Evolutionary conservation across 177 flowering plant species (phyloP).

Genomic region (Vitis hybrid): DNA sequence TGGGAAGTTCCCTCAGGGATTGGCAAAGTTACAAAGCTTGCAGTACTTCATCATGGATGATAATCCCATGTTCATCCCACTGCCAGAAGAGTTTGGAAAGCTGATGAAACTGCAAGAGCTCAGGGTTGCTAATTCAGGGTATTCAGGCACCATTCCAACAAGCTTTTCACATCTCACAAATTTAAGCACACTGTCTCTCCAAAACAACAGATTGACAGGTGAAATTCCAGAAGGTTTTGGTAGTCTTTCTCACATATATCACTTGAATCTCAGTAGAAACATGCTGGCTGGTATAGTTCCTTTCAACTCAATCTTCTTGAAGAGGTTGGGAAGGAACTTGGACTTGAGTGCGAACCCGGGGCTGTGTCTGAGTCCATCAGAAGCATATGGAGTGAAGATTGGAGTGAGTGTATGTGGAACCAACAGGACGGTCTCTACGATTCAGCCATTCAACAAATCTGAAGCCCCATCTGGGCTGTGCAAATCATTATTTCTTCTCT

Average conservation of each 20-base stretch:
- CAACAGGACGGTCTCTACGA: slow-evolving; percentile 29
- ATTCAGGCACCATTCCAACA: slow-evolving; percentile 53
- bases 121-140: slow-evolving; percentile 71
- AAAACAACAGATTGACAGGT: slow-evolving; percentile 68
- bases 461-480: slow-evolving; percentile 28
- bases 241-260: slow-evolving; percentile 60
- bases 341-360: slow-evolving; percentile 72
- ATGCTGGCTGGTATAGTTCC: slow-evolving; percentile 67
- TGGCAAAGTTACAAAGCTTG: slow-evolving; percentile 49
- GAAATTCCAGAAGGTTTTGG: slow-evolving; percentile 58
- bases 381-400: slow-evolving; percentile 38
- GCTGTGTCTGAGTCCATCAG: slow-evolving; percentile 57
- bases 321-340: slow-evolving; percentile 68
- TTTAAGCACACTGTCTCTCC: slow-evolving; percentile 63
- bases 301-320: slow-evolving; percentile 54
- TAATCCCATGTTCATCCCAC: slow-evolving; percentile 62
- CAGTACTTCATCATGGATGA: slow-evolving; percentile 84
- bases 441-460: slow-evolving; percentile 47
- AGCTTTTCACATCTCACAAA: slow-evolving; percentile 50
- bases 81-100: slow-evolving; percentile 58
- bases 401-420: slow-evolving; percentile 52
- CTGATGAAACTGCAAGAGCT: slow-evolving; percentile 71
- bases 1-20: slow-evolving; percentile 55
- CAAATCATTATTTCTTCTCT: slow-evolving; percentile 16
- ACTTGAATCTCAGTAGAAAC: slow-evolving; percentile 80